Conservation (phyloP, 2,329 filamentous ascomycete genomes). For the Aspergillus piperis region DNA sequence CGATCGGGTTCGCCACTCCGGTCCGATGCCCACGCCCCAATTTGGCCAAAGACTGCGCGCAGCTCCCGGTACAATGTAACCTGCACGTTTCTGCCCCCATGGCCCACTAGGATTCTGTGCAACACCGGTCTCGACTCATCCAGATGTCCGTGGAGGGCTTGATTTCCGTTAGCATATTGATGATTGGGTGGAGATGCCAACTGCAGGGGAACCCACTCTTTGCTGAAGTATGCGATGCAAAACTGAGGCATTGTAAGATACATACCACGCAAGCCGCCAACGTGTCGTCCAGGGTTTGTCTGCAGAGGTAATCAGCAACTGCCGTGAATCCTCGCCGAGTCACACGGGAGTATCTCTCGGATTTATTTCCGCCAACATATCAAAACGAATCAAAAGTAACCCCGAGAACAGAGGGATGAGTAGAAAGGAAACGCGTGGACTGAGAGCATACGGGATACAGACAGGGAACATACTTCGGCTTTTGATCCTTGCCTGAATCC, state of each 20-base stretch:
- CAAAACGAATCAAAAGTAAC: background rate
- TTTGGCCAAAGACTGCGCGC: conserved; percentile 33
- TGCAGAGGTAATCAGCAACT: background rate
- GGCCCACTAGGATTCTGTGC: conserved; percentile 29
- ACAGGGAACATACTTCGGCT: conserved; percentile 27
- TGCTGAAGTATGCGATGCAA: conserved; percentile 23
- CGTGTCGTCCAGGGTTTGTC: conserved; percentile 36
- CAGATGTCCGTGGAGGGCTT: conserved; percentile 36
- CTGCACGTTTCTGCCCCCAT: conserved; percentile 39
- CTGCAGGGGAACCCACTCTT: conserved; percentile 26
- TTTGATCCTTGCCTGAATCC: conserved; percentile 53
- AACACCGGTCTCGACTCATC: conserved; percentile 31
- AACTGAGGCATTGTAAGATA: conserved; percentile 41
- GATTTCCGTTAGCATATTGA: conserved; percentile 27
- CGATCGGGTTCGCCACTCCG: conserved; percentile 21
- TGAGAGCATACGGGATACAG: conserved; percentile 11
- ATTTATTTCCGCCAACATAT: background rate
- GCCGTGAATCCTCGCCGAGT: background rate
- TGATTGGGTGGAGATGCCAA: background rate
- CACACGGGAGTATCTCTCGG: background rate
- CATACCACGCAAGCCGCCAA: conserved; percentile 43
- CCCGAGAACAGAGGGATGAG: background rate
- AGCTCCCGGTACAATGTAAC: conserved; percentile 39
- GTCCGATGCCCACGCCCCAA: conserved; percentile 29
- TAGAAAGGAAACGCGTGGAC: background rate